Percentiles rank a stretch among this genome's conserved stretches.
Evolutionary conservation across 768 basidiomycete species (phyloP).

Genomic region (Russula compacta): DNA sequence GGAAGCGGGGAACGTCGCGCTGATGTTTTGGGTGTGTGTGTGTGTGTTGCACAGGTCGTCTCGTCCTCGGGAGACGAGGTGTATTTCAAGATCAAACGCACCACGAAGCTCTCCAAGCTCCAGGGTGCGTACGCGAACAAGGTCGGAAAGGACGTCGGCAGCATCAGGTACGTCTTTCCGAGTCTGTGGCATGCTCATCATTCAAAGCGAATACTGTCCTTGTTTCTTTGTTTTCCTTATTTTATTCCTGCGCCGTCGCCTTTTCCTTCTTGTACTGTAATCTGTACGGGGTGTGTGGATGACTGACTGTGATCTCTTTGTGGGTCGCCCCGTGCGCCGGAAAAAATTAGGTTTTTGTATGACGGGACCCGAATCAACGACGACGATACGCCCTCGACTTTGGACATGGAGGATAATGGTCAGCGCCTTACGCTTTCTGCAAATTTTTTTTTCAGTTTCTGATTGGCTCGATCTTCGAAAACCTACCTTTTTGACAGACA

Average conservation of each 20-base stretch:
- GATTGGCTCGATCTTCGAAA: background rate
- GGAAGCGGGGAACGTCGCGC: background rate
- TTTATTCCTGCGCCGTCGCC: background rate
- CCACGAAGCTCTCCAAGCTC: constrained; percentile 85
- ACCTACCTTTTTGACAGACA: constrained; percentile 40
- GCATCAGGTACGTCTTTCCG: constrained; percentile 58
- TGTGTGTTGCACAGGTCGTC: constrained; percentile 56
- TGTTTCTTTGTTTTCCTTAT: background rate
- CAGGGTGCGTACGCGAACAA: constrained; percentile 89
- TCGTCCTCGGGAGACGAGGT: constrained; percentile 77
- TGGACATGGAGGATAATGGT: constrained; percentile 92
- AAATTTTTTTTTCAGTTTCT: background rate
- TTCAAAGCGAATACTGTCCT: background rate
- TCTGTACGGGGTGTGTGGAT: no score
- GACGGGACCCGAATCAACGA: constrained; percentile 82
- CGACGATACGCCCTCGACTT: constrained; percentile 74
- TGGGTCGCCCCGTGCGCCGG: no score
- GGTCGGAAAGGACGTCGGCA: constrained; percentile 80
- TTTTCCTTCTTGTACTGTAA: no score
- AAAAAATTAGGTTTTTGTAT: constrained; percentile 66
- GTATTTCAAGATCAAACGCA: constrained; percentile 95
- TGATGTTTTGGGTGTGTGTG: background rate
- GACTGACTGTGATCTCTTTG: no score
- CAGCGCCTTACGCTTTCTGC: constrained; percentile 16
- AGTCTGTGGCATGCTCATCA: no score